phyloP scores from a whole-genome alignment of 768 basidiomycete genomes.

The Hirschioporus abietinus region DNA sequence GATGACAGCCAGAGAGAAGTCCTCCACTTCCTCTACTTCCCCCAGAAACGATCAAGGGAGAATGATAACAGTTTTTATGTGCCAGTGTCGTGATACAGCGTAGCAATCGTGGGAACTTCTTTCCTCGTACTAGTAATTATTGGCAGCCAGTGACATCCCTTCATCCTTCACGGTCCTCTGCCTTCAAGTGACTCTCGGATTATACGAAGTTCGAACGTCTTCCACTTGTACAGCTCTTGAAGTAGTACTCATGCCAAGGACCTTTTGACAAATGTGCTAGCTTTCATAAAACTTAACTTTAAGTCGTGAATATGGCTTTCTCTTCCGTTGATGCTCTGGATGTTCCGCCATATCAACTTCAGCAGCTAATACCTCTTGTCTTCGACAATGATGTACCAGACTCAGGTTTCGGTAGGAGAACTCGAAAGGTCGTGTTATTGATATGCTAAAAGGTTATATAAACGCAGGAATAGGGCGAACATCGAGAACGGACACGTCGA shows the following conservation, averaged over 20 bases:
- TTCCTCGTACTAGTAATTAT: no score
- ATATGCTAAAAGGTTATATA: constrained; percentile 22
- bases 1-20: background rate
- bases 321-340: constrained; percentile 38
- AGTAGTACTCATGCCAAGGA: background rate
- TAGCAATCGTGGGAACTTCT: no score
- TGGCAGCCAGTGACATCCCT: no score
- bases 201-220: no score
- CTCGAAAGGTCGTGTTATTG: constrained; percentile 11
- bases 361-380: constrained; percentile 38
- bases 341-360: constrained; percentile 59
- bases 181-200: no score
- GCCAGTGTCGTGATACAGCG: no score
- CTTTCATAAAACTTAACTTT: background rate
- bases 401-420: constrained; percentile 5
- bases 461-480: constrained; percentile 9
- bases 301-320: constrained; percentile 28
- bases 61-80: background rate
- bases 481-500: background rate
- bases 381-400: constrained; percentile 16
- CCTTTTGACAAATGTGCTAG: background rate
- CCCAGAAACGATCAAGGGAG: background rate
- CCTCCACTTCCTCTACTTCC: background rate
- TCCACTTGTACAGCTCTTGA: no score
- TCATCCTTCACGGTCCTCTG: no score